Conservation (phyloP, 176 grass and related monocot species). For the Eragrostis curvula region DNA sequence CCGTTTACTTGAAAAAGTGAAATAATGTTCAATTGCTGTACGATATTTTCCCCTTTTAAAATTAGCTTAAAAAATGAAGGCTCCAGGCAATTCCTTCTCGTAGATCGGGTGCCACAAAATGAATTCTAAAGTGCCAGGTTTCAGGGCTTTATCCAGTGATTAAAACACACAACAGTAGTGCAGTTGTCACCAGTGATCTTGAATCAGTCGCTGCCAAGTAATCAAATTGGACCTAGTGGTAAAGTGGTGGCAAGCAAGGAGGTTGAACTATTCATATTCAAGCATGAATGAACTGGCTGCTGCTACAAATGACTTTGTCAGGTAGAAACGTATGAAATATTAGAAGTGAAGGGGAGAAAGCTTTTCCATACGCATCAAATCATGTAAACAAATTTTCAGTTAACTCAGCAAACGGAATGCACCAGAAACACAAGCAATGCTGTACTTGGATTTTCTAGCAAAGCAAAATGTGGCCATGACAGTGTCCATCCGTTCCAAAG, state of each 20-base stretch:
- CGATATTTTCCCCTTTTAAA: not conserved
- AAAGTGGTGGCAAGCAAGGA: not conserved
- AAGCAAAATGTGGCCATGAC: not conserved
- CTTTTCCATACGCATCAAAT: not conserved
- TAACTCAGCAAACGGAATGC: not conserved
- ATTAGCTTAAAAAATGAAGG: not conserved
- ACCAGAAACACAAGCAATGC: not conserved
- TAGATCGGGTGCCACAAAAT: not conserved
- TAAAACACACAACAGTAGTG: not conserved
- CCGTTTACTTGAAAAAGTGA: not conserved
- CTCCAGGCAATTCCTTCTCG: not conserved
- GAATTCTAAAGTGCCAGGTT: not conserved
- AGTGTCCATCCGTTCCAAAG: constrained; percentile 12
- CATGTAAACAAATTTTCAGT: not conserved
- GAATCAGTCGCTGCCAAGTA: not conserved
- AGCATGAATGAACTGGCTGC: not conserved
- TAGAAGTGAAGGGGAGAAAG: no score
- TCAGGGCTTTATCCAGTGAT: not conserved
- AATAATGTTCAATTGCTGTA: not conserved
- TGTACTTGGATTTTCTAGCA: not conserved
- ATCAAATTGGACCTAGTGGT: not conserved
- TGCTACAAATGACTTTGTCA: not conserved
- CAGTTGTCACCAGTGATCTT: not conserved
- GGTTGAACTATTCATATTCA: not conserved
- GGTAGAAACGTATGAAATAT: no score